A percentile compares a stretch with the other conserved stretches of the same genome.
Evolutionary conservation across 2,329 filamentous ascomycete genomes (phyloP).

Genomic region (Pseudogymnoascus sp.): DNA sequence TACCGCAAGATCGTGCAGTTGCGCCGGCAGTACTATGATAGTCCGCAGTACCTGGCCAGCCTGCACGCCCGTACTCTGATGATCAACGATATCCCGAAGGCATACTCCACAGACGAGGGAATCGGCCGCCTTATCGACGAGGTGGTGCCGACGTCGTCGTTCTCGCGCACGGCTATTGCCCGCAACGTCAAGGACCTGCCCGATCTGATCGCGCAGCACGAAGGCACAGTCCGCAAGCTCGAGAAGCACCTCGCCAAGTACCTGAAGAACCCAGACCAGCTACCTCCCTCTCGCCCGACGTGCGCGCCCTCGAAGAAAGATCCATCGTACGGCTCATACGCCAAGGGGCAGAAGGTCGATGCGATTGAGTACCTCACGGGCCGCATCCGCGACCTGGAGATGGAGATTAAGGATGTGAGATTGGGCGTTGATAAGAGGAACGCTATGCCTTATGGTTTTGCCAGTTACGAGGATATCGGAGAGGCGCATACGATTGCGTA

Average conservation of each 20-base stretch:
- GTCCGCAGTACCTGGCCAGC: constrained; percentile 78
- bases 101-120: constrained; percentile 75
- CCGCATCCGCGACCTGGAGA: constrained; percentile 73
- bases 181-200: constrained; percentile 90
- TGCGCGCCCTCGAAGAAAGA: constrained; percentile 79
- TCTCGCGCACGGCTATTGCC: constrained; percentile 74
- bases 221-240: constrained; percentile 69
- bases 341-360: constrained; percentile 70
- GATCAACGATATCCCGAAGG: constrained; percentile 75
- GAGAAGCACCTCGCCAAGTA: constrained; percentile 84
- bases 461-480: constrained; percentile 80
- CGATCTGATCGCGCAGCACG: constrained; percentile 74
- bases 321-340: constrained; percentile 53
- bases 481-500: constrained; percentile 86
- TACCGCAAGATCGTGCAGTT: constrained; percentile 66
- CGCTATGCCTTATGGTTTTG: constrained; percentile 86
- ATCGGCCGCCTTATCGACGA: constrained; percentile 75
- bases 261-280: constrained; percentile 72
- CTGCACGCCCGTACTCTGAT: constrained; percentile 67
- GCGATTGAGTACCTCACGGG: constrained; percentile 89
- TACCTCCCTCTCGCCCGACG: constrained; percentile 68
- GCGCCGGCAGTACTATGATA: constrained; percentile 73
- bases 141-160: constrained; percentile 67
- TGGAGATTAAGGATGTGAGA: constrained; percentile 76
- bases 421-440: constrained; percentile 77